Evolutionary conservation across 129 eudicot species (phyloP), one percentile per base, ranked within the genome.

Genomic region (Sambucus nigra): DNA sequence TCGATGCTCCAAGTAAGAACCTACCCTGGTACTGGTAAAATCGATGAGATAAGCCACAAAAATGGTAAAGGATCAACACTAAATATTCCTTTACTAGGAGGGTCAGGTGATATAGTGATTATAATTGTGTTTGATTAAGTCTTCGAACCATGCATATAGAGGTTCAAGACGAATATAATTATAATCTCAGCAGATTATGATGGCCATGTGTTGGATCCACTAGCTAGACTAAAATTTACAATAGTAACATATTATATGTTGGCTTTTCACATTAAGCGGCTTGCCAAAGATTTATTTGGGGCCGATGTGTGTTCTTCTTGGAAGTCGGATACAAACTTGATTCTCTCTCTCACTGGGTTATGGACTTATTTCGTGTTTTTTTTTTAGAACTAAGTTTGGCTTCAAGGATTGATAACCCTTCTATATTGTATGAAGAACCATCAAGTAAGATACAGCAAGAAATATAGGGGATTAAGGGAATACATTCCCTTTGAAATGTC

Each of bases 1-100:
- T 89, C 97, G 7, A 89, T 95, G 55, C 97, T 84, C 69, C 94
- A 89, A 69, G 97, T 88, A 81, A 76, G 97, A 65, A 89, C 95
- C 73, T 89, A 84, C 47, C 97, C 97, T 42, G 95, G 97, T n/a
- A 89, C 97, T 2, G 97, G 97, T 2, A 89, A 81, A 75, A 78
- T 89, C 19, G 75, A 77, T 63, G 63, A 78, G 42, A 77, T 84
- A 47, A 95, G 97, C 1, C 40, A 22, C 16, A 81, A 83, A 24
- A 60, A 50, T 16, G 97, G 97, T 42, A 95, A 89, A 84, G 97
- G 97, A 56, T 64, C 95, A 17, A 78, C 97, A 2, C 76, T 89
- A 20, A 89, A 89, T 69, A 69, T 89, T 52, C 95, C 95, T 49
- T 65, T 89, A 67, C 86, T 95, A 13, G 97, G 93, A 59, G 95